These are phyloP conservation scores for Cyamopsis tetragonoloba DNA, from an alignment of 306 rosid species.

Conservation along the genomic window DNA sequence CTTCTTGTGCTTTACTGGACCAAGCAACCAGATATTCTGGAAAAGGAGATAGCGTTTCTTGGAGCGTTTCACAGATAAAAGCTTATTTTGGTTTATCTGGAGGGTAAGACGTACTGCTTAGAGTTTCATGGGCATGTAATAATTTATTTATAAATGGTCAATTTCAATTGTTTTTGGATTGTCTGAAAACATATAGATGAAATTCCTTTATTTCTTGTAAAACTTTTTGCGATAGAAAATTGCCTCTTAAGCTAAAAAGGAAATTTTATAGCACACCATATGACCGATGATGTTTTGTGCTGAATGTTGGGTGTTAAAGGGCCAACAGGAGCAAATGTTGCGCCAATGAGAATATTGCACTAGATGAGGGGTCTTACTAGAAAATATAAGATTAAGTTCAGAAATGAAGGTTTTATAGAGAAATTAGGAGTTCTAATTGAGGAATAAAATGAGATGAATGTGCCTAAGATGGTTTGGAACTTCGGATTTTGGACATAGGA, in stretches of 20 bases:
- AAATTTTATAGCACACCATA: neutral
- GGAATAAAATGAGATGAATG: neutral
- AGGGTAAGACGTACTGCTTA: slow-evolving; percentile 53
- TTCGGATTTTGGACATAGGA: neutral
- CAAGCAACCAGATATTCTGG: slow-evolving; percentile 63
- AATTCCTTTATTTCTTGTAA: neutral
- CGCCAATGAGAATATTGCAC: neutral
- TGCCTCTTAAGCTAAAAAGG: neutral
- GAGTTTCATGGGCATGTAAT: neutral
- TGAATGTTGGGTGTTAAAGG: neutral
- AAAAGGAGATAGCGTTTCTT: slow-evolving; percentile 44
- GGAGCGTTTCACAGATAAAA: slow-evolving; percentile 70
- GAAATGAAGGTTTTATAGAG: neutral
- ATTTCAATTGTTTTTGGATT: slow-evolving; percentile 16
- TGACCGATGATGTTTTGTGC: neutral
- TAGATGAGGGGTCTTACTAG: neutral
- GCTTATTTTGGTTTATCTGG: slow-evolving; percentile 95
- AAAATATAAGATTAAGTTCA: neutral
- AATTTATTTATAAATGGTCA: slow-evolving; percentile 6
- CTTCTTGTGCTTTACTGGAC: slow-evolving; percentile 79
- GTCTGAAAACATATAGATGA: neutral
- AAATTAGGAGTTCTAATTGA: neutral
- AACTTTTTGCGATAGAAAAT: neutral
- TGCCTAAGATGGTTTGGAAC: neutral
- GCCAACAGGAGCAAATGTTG: neutral